phyloP scores from a whole-genome alignment of 1,284 basidiomycete species.

The Fomitopsis pinicola region DNA sequence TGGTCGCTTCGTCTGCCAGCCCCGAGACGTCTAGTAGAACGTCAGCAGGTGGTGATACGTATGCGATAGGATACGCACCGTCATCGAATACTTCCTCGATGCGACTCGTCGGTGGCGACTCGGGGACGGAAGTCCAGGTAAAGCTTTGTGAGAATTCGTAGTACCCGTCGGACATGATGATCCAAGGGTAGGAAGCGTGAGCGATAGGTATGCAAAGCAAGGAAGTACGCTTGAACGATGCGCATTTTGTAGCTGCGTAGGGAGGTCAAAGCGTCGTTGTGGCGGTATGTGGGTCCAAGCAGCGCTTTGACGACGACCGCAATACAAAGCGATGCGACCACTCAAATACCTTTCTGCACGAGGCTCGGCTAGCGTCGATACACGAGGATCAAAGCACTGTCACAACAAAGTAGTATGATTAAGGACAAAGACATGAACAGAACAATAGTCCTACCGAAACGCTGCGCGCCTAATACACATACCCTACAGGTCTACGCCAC shows the following conservation, averaged over 20 bases:
- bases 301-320: not conserved
- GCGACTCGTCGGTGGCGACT: no score
- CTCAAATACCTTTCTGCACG: not conserved
- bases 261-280: not conserved
- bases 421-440: not conserved
- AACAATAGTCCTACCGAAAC: slow-evolving; percentile 4
- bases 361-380: not conserved
- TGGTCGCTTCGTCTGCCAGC: not conserved
- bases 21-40: not conserved
- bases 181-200: not conserved
- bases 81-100: no score
- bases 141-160: not conserved
- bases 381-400: not conserved
- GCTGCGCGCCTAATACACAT: slow-evolving; percentile 13
- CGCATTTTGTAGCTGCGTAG: not conserved
- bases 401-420: not conserved
- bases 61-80: no score
- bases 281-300: not conserved
- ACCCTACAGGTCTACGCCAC: slow-evolving; percentile 19
- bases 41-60: no score
- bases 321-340: not conserved
- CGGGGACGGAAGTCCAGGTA: no score
- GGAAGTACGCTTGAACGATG: not conserved
- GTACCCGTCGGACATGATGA: not conserved
- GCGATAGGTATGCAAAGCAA: not conserved